These are phyloP conservation scores for Lolium multiflorum DNA, from an alignment of 176 grass and related monocot genomes.

Conservation along the genomic window DNA sequence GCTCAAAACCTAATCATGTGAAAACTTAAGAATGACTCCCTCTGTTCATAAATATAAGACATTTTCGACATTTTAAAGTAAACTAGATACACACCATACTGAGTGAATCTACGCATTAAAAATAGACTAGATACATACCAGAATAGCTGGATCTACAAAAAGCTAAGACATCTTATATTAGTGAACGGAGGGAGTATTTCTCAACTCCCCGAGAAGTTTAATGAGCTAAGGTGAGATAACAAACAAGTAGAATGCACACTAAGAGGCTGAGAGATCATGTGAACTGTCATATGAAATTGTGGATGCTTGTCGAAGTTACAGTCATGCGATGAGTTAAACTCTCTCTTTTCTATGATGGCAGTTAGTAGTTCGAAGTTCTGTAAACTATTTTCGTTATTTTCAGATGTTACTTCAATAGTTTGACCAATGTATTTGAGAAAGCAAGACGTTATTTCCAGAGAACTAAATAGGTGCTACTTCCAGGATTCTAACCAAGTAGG, in stretches of 20 bases:
- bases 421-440: background rate
- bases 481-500: conserved; percentile 5
- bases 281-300: background rate
- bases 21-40: background rate
- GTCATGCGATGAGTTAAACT: background rate
- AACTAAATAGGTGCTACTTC: background rate
- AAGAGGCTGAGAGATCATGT: background rate
- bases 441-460: background rate
- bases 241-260: background rate
- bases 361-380: background rate
- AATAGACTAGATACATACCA: too few relatives aligned
- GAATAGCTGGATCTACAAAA: too few relatives aligned
- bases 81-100: too few relatives aligned
- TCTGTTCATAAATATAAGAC: too few relatives aligned
- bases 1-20: background rate
- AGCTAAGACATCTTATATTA: too few relatives aligned
- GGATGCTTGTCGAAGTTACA: background rate
- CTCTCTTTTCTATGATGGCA: background rate
- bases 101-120: too few relatives aligned
- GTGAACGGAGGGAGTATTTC: background rate
- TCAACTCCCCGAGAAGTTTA: background rate
- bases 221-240: background rate
- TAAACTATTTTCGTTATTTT: background rate
- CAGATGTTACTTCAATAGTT: background rate
- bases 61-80: too few relatives aligned